Conservation (phyloP, 2,329 filamentous ascomycete species). For the Botrytis fabae region DNA sequence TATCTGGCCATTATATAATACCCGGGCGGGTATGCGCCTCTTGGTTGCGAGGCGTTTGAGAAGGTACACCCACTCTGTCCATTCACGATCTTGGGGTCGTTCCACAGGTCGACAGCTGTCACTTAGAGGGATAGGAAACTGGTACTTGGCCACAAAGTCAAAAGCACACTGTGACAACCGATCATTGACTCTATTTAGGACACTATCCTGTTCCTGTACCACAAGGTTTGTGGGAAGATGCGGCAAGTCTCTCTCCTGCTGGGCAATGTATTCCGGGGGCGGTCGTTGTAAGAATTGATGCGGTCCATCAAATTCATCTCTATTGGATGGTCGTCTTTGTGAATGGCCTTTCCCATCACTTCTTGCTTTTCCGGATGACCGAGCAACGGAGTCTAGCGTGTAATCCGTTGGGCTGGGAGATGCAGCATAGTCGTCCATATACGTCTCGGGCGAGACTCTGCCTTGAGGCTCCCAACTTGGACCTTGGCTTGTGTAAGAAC, state of each 20-base stretch:
- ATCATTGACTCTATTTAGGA: conserved; percentile 79
- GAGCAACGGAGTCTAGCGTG: conserved; percentile 53
- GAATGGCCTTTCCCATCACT: conserved; percentile 47
- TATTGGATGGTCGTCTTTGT: conserved; percentile 69
- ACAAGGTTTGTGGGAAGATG: conserved; percentile 80
- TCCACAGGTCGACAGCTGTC: conserved; percentile 74
- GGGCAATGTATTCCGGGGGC: conserved; percentile 67
- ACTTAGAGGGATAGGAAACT: conserved; percentile 83
- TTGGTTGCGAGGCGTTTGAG: conserved; percentile 84
- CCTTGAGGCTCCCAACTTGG: conserved; percentile 40
- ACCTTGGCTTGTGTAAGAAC: conserved; percentile 35
- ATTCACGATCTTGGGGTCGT: conserved; percentile 75
- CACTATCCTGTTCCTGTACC: conserved; percentile 80
- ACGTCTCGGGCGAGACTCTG: conserved; percentile 40
- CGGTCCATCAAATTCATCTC: conserved; percentile 87
- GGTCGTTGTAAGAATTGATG: conserved; percentile 79
- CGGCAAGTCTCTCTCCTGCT: conserved; percentile 77
- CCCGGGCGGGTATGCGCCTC: conserved; percentile 77
- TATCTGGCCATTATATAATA: conserved; percentile 86
- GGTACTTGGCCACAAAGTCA: conserved; percentile 88
- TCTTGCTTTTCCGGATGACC: conserved; percentile 49
- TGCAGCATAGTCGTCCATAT: conserved; percentile 47
- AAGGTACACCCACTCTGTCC: conserved; percentile 90
- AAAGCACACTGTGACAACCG: conserved; percentile 81
- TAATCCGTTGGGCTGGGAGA: conserved; percentile 63